Percentiles rank a stretch among this genome's conserved stretches.
Conservation (phyloP, 2,329 filamentous ascomycete genomes). For the Scopulariopsis brevicaulis region DNA sequence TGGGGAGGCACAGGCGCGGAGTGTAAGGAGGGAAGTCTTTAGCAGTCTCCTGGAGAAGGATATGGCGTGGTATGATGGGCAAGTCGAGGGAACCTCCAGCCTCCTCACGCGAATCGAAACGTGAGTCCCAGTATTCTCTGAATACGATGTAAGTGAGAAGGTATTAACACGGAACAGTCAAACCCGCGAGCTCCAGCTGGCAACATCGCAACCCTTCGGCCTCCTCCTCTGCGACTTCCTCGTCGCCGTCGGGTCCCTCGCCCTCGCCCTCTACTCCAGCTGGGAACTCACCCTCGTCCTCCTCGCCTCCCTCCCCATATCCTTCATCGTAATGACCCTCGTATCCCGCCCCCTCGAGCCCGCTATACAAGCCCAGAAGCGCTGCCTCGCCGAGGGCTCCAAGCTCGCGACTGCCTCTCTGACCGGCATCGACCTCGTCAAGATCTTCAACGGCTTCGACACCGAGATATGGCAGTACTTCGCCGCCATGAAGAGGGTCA, state of each 20-base stretch:
- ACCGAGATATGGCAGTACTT: constrained; percentile 59
- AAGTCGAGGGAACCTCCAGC: constrained; percentile 59
- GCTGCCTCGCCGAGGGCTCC: constrained; percentile 55
- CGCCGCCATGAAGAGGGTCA: constrained; percentile 42
- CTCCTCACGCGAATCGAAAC: constrained; percentile 63
- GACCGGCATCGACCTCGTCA: constrained; percentile 71
- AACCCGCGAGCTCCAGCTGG: constrained; percentile 69
- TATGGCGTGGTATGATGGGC: constrained; percentile 71
- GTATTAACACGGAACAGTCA: constrained; percentile 44
- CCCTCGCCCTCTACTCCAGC: constrained; percentile 65
- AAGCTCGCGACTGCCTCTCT: constrained; percentile 62
- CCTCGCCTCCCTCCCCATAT: constrained; percentile 60
- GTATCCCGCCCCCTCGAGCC: constrained; percentile 50
- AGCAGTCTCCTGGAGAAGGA: constrained; percentile 57
- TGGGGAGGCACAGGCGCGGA: constrained; percentile 68
- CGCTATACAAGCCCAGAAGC: constrained; percentile 58
- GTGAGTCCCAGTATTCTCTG: constrained; percentile 33
- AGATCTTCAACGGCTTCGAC: constrained; percentile 68
- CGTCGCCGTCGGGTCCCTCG: constrained; percentile 54
- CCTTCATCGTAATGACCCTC: constrained; percentile 45
- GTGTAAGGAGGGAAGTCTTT: constrained; percentile 55
- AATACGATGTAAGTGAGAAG: neutral
- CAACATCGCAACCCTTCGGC: constrained; percentile 70
- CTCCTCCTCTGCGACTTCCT: constrained; percentile 52
- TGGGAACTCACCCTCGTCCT: constrained; percentile 79